Base-by-base conservation (phyloP, 257 asterid species). In the Verbena officinalis region DNA sequence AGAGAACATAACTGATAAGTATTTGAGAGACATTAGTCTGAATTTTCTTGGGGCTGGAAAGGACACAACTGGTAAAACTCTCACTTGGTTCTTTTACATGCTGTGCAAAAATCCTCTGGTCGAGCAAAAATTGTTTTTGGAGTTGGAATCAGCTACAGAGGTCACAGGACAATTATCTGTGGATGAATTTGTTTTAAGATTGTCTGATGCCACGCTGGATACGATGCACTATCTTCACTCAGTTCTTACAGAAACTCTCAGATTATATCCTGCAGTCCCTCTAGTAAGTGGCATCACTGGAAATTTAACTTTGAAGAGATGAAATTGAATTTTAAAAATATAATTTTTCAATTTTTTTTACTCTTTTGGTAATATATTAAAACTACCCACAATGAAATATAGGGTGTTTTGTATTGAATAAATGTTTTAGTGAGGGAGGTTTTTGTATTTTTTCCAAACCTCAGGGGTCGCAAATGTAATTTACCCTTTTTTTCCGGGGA, bases 161-260 rank as follows among this genome's bases (percentile, higher is more conserved):
- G 56, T 27, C 30, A 30, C 40, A 23, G 62, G 67, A 36, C 66
- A 38, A 9, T 14, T 51, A 44, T 68, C 73, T 10, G 21, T 70
- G 0, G 75, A 75, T 22, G 81, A 76, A 49, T 80, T 78, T 59
- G 66, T 72, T 34, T 52, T 48, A 16, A 43, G 46, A 21, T 27
- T 85, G 66, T 74, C 68, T 16, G 87, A 85, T 55, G 75, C 62
- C 5, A 59, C 77, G 23, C 50, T 86, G 17, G 86, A 81, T 24
- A 78, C 66, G 70, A 76, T 80, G 89, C 87, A 83, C 19, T 83
- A 82, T 69, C 74, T 82, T 22, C 89, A 86, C 68, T 85, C 88
- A 20, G 68, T 83, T 59, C 45, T 83, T 16, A 78, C 84, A 0
- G 86, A 85, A 79, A 80, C 92, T 42, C 79, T 85, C 53, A 80